These are phyloP conservation scores for Aschersonia sp. DNA, from an alignment of 2,329 filamentous ascomycete genomes.

Conservation along the genomic window DNA sequence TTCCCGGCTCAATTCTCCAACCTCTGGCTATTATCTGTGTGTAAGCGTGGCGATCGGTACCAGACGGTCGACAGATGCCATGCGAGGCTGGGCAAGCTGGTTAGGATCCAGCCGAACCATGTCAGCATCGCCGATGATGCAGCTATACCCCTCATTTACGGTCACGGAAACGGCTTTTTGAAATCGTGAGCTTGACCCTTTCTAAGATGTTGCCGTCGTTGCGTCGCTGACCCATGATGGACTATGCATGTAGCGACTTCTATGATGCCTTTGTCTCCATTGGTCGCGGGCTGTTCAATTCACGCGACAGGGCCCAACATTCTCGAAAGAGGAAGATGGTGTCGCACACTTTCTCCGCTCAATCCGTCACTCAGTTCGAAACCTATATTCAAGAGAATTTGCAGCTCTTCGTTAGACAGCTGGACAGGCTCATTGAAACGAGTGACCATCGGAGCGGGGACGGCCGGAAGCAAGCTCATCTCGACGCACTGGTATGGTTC, in stretches of 20 bases:
- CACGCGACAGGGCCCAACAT: constrained; percentile 67
- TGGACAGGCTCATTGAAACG: constrained; percentile 45
- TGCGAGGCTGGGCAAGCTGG: constrained; percentile 61
- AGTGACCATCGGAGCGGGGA: constrained; percentile 31
- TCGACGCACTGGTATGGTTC: constrained; percentile 68
- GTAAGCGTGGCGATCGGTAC: constrained; percentile 52
- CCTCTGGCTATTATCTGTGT: constrained; percentile 61
- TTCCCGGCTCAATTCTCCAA: constrained; percentile 56
- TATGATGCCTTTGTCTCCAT: constrained; percentile 90
- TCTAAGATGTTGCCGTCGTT: neutral
- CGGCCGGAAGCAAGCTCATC: constrained; percentile 44
- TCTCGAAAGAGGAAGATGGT: constrained; percentile 81
- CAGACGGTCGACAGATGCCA: constrained; percentile 55
- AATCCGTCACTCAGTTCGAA: constrained; percentile 72
- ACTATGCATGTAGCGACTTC: constrained; percentile 45
- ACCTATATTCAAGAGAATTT: constrained; percentile 77
- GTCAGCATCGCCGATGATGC: constrained; percentile 66
- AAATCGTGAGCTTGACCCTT: constrained; percentile 40
- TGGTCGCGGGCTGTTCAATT: constrained; percentile 77
- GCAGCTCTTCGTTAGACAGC: constrained; percentile 56
- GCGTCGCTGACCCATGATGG: neutral
- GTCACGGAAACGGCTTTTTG: constrained; percentile 62
- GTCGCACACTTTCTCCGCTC: constrained; percentile 73
- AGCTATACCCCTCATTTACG: constrained; percentile 67
- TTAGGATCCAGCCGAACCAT: constrained; percentile 74